These are phyloP conservation scores for Brassica balearica DNA, from an alignment of 441 rosid species.

Conservation along the genomic window DNA sequence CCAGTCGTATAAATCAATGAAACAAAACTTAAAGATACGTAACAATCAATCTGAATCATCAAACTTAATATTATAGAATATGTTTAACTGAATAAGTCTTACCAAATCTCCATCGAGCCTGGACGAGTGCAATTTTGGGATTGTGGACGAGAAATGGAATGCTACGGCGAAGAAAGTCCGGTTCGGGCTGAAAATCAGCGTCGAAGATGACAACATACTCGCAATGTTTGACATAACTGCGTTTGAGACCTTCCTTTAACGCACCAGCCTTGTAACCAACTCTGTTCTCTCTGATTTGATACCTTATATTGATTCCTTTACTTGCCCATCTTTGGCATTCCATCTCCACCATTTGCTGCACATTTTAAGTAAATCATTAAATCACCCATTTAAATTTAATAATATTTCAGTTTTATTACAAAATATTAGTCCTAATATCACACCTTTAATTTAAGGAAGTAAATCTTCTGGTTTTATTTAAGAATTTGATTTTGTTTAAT, in stretches of 20 bases:
- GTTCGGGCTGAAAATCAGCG: constrained; percentile 96
- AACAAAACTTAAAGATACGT: constrained; percentile 12
- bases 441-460: neutral
- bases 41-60: neutral
- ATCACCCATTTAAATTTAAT: neutral
- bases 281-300: constrained; percentile 88
- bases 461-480: no score
- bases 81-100: constrained; percentile 6
- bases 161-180: constrained; percentile 83
- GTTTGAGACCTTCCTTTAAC: constrained; percentile 86
- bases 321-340: constrained; percentile 98
- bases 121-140: constrained; percentile 87
- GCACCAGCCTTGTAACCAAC: constrained; percentile 99
- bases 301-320: constrained; percentile 87
- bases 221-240: constrained; percentile 90
- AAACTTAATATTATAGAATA: neutral
- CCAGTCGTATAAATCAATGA: constrained; percentile 7
- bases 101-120: constrained; percentile 98
- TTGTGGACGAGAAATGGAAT: constrained; percentile 78
- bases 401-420: neutral
- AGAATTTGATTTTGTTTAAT: no score
- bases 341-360: constrained; percentile 84
- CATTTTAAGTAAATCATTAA: constrained; percentile 16
- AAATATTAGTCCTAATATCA: neutral
- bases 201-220: constrained; percentile 91